A percentile compares a stretch with the other conserved stretches of the same genome.
phyloP scores from a whole-genome alignment of 2,329 filamentous ascomycete genomes.

The Leptographium wingfieldii region DNA sequence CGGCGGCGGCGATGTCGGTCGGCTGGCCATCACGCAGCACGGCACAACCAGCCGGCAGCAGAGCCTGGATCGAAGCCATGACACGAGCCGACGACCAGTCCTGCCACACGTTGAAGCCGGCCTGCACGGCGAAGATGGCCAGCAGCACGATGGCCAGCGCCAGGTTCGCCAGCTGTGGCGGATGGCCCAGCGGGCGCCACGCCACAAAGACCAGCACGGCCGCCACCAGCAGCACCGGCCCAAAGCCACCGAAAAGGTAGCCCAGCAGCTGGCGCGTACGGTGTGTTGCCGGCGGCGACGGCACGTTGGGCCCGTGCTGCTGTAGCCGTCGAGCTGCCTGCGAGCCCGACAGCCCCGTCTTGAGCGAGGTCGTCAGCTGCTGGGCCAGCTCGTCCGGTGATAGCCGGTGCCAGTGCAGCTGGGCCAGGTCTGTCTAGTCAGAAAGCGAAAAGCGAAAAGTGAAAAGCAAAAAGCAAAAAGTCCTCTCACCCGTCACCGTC shows the following conservation, averaged over 20 bases:
- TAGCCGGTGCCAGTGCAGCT: constrained; percentile 57
- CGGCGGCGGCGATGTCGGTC: constrained; percentile 26
- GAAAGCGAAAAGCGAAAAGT: not conserved
- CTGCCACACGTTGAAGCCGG: constrained; percentile 56
- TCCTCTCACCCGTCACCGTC: constrained; percentile 1
- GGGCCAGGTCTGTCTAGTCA: constrained; percentile 36
- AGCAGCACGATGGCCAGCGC: constrained; percentile 62
- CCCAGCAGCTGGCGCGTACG: constrained; percentile 44
- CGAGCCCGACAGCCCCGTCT: constrained; percentile 45
- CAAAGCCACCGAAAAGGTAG: constrained; percentile 71
- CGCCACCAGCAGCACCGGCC: constrained; percentile 55
- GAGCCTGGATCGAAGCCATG: constrained; percentile 67
- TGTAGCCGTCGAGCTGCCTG: constrained; percentile 40
- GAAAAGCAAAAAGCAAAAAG: not conserved
- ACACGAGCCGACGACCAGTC: constrained; percentile 67
- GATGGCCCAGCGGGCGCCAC: constrained; percentile 62
- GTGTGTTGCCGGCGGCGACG: constrained; percentile 51
- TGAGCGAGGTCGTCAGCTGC: constrained; percentile 43
- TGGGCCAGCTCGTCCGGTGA: constrained; percentile 43
- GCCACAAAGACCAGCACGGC: constrained; percentile 62
- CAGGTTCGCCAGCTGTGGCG: constrained; percentile 55
- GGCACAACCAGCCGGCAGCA: constrained; percentile 63
- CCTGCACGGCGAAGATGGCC: constrained; percentile 57
- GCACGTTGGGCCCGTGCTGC: constrained; percentile 55
- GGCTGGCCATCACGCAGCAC: constrained; percentile 46